Percentiles rank a stretch among this genome's conserved stretches.
These are phyloP conservation scores for Pulveroboletus sp. DNA, from an alignment of 768 basidiomycete species.

Conservation along the genomic window DNA sequence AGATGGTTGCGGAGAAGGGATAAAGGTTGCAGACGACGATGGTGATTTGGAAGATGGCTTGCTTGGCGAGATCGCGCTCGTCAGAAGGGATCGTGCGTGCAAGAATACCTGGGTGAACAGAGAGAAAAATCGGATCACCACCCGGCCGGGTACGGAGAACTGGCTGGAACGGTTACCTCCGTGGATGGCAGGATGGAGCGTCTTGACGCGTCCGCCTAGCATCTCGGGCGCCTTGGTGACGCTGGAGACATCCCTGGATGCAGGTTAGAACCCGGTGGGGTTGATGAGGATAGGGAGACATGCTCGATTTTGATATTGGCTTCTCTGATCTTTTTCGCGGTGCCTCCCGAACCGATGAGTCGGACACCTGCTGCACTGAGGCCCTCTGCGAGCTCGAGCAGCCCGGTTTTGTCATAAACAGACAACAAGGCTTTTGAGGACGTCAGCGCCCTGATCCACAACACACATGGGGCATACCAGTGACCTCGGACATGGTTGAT, in stretches of 20 bases:
- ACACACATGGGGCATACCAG: slow-evolving; percentile 17
- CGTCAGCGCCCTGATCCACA: slow-evolving; percentile 1
- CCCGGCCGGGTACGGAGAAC: not conserved
- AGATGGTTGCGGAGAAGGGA: slow-evolving; percentile 90
- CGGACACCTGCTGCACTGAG: slow-evolving; percentile 78
- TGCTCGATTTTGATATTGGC: slow-evolving; percentile 88
- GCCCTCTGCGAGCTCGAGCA: slow-evolving; percentile 86
- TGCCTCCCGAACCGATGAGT: slow-evolving; percentile 93
- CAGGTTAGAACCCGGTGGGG: slow-evolving; percentile 8
- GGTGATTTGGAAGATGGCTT: slow-evolving; percentile 86
- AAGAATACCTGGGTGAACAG: slow-evolving; percentile 87
- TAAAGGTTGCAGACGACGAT: slow-evolving; percentile 99
- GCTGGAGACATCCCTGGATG: slow-evolving; percentile 85
- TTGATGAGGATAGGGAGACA: slow-evolving; percentile 32
- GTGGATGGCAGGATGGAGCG: slow-evolving; percentile 95
- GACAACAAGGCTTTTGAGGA: slow-evolving; percentile 71
- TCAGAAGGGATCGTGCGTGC: slow-evolving; percentile 91
- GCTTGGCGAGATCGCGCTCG: slow-evolving; percentile 75
- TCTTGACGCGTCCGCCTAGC: slow-evolving; percentile 97
- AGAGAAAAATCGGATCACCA: not conserved
- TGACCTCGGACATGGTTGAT: slow-evolving; percentile 26
- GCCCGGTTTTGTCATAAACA: slow-evolving; percentile 92
- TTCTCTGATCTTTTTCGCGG: slow-evolving; percentile 95
- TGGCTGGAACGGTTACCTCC: slow-evolving; percentile 58
- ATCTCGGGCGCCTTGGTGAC: slow-evolving; percentile 99